phyloP scores from a whole-genome alignment of 495 filamentous ascomycete species.

The Entonaema liquescens region DNA sequence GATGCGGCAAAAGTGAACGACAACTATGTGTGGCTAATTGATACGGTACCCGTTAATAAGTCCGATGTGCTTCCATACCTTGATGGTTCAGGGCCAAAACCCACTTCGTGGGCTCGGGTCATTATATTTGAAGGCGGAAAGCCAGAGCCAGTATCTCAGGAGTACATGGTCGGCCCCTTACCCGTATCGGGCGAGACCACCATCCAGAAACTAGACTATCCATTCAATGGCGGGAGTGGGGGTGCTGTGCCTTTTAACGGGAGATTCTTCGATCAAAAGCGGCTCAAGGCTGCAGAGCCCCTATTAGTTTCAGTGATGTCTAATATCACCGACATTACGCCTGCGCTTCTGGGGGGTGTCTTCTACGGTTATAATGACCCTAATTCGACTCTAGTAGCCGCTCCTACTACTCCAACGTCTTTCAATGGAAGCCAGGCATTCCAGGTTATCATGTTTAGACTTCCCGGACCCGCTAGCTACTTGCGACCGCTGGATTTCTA shows the following conservation, averaged over 20 bases:
- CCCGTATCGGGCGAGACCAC: constrained; percentile 52
- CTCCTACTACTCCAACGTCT: constrained; percentile 44
- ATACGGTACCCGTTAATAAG: constrained; percentile 63
- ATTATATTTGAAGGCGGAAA: constrained; percentile 56
- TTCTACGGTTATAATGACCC: constrained; percentile 47
- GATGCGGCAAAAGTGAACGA: constrained; percentile 41
- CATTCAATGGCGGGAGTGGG: constrained; percentile 53
- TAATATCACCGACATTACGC: constrained; percentile 49
- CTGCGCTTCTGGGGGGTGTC: constrained; percentile 44
- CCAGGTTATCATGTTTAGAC: constrained; percentile 47
- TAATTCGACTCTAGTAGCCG: constrained; percentile 40
- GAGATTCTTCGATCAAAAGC: constrained; percentile 47
- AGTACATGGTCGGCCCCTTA: constrained; percentile 61
- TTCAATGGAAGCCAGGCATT: constrained; percentile 47
- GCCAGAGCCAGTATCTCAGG: constrained; percentile 54
- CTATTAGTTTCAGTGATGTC: constrained; percentile 47
- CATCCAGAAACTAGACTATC: constrained; percentile 53
- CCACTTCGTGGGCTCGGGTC: constrained; percentile 58
- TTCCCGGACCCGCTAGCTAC: constrained; percentile 48
- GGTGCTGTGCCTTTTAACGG: constrained; percentile 49
- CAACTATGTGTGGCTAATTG: constrained; percentile 54
- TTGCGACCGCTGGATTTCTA: constrained; percentile 51
- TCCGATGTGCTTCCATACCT: constrained; percentile 59
- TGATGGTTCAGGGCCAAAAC: constrained; percentile 49
- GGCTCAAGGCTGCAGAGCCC: constrained; percentile 38